These are phyloP conservation scores for Cutaneotrichosporon spelunceum DNA, from an alignment of 1,284 basidiomycete species.

Conservation along the genomic window DNA sequence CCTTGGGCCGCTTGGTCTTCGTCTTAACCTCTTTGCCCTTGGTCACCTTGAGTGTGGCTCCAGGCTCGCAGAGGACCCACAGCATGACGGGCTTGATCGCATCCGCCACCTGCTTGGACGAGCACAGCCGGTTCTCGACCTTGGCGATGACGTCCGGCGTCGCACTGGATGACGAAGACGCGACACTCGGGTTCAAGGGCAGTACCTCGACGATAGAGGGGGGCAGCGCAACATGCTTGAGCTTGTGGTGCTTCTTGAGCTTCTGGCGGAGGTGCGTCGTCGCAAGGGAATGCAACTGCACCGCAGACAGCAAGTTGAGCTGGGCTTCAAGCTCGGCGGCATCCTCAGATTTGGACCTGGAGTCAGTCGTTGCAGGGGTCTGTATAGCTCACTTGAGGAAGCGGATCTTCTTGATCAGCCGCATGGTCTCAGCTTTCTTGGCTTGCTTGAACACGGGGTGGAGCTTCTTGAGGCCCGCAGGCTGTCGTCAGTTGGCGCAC, in stretches of 20 bases:
- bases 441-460: constrained; percentile 63
- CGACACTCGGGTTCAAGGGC: constrained; percentile 14
- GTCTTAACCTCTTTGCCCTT: constrained; percentile 27
- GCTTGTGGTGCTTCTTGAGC: constrained; percentile 66
- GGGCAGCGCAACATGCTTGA: constrained; percentile 39
- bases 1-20: constrained; percentile 18
- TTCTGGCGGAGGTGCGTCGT: constrained; percentile 65
- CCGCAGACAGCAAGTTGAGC: constrained; percentile 65
- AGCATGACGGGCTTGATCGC: constrained; percentile 60
- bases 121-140: constrained; percentile 69
- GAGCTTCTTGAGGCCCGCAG: constrained; percentile 47
- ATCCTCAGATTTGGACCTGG: constrained; percentile 53
- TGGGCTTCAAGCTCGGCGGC: constrained; percentile 62
- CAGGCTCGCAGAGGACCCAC: constrained; percentile 46
- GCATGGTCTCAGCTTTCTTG: constrained; percentile 76
- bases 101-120: constrained; percentile 68
- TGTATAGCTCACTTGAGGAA: constrained; percentile 57
- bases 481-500: constrained; percentile 28
- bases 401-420: constrained; percentile 77
- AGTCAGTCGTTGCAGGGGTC: not conserved
- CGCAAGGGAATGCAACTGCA: constrained; percentile 62
- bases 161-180: constrained; percentile 31
- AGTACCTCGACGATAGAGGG: constrained; percentile 48
- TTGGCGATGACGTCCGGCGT: constrained; percentile 59
- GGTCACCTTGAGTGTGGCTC: constrained; percentile 35